Evolutionary conservation across 192 early-diverging fungal species (phyloP), one percentile per base, ranked within the genome.

Genomic region (Mortierella antarctica): DNA sequence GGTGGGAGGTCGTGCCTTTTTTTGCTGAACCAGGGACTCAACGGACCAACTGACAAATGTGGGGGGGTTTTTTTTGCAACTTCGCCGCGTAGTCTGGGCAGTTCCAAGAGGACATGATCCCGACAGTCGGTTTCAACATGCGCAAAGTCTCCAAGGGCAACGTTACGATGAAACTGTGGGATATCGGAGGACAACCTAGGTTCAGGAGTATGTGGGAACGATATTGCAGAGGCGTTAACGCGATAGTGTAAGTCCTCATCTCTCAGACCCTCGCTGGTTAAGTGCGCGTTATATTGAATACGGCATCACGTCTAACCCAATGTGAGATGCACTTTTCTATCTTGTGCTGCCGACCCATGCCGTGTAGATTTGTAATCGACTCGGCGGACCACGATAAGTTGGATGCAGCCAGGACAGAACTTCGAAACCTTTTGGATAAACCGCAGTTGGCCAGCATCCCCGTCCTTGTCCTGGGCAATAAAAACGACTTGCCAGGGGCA

Each of bases 41-140:
- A 67, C 3, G n/a, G 12, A 71, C 50, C 13, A 41, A 7, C 63
- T 42, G 9, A 44, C 55, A 23, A 2, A 18, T 61, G 9, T 21
- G 14, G n/a, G n/a, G n/a, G n/a, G n/a, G 11, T 52, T 66, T 17
- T 41, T 67, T 31, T 31, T 31, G n/a, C n/a, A n/a, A n/a, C 3
- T 31, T 31, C 3, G 31, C 31, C 39, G 3, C 31, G 31, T 62
- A 92, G 83, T 93, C 90, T 39, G 93, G 93, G 18, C 90, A 93
- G 74, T 96, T 90, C 65, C 91, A 88, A 3, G 94, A 96, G 83
- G 94, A 96, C 74, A 90, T 90, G 90, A 99, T 98, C 56, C 98
- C 98, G 4, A 99, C 98, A 7, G 96, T 99, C 21, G 98, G 98
- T 12, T 99, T 98, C 83, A 99, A 98, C 81, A 99, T 99, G 98